Evolutionary conservation across 177 flowering plant genomes (phyloP).

Genomic region (Tripterygium wilfordii): DNA sequence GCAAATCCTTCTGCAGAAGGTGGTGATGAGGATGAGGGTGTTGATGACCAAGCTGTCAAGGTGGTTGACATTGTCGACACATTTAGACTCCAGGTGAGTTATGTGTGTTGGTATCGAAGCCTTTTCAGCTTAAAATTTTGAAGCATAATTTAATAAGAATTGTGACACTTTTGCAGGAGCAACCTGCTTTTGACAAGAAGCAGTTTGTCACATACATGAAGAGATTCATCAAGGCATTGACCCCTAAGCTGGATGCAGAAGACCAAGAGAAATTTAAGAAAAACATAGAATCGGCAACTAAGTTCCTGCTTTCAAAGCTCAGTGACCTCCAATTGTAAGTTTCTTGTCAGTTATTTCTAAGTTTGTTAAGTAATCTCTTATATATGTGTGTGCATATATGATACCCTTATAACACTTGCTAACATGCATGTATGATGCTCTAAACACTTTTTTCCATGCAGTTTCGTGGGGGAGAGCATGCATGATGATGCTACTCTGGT

Average conservation of each 20-base stretch:
- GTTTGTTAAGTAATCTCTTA: no score
- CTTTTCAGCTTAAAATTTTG: no score
- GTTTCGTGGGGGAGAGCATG: slow-evolving; percentile 96
- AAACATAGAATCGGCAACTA: slow-evolving; percentile 35
- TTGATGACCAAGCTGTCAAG: slow-evolving; percentile 76
- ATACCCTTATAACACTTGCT: no score
- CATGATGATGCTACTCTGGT: slow-evolving; percentile 56
- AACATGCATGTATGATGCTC: background rate
- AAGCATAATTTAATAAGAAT: no score
- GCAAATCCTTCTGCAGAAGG: slow-evolving; percentile 98
- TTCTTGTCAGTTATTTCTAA: no score
- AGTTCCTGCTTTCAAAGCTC: slow-evolving; percentile 67
- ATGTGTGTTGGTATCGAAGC: no score
- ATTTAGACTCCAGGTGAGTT: slow-evolving; percentile 78
- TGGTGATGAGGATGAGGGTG: slow-evolving; percentile 78
- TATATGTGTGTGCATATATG: no score
- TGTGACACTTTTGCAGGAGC: slow-evolving; percentile 85
- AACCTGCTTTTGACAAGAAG: slow-evolving; percentile 88
- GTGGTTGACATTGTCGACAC: slow-evolving; percentile 97
- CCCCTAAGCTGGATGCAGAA: slow-evolving; percentile 59
- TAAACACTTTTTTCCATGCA: slow-evolving; percentile 15
- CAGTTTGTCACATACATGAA: slow-evolving; percentile 65
- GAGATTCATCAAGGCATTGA: slow-evolving; percentile 58
- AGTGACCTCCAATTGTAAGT: slow-evolving; percentile 85
- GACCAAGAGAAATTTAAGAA: slow-evolving; percentile 38